These are phyloP conservation scores for Apophysomyces elegans DNA, from an alignment of 371 early-diverging fungal genomes.

Conservation along the genomic window DNA sequence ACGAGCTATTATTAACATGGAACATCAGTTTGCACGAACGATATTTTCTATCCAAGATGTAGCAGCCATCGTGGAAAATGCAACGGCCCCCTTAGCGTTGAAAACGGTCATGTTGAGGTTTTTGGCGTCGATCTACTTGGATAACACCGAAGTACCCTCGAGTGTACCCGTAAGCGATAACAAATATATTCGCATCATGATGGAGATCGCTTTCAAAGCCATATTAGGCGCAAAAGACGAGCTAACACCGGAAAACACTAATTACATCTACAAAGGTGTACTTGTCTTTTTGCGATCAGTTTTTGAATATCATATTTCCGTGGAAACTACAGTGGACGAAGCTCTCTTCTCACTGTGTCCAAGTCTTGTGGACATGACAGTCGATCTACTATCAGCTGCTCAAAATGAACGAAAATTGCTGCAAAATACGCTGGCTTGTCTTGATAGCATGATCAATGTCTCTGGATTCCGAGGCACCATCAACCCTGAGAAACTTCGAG, in stretches of 20 bases:
- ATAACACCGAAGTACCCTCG: constrained; percentile 33
- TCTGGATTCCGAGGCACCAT: constrained; percentile 34
- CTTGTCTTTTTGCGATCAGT: constrained; percentile 33
- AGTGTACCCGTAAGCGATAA: constrained; percentile 28
- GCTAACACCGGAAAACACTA: constrained; percentile 8
- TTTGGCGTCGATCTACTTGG: constrained; percentile 42
- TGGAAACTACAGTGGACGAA: constrained; percentile 29
- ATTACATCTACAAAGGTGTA: constrained; percentile 33
- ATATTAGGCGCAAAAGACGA: constrained; percentile 9
- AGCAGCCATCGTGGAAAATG: constrained; percentile 19
- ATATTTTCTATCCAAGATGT: constrained; percentile 37
- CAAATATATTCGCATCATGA: constrained; percentile 18
- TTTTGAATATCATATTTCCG: constrained; percentile 36
- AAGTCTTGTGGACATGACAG: constrained; percentile 26
- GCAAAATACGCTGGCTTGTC: constrained; percentile 29
- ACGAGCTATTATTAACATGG: neutral
- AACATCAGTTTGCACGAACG: constrained; percentile 41
- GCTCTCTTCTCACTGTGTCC: constrained; percentile 22
- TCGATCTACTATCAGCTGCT: constrained; percentile 20
- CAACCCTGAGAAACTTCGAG: constrained; percentile 22
- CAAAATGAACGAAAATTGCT: constrained; percentile 17
- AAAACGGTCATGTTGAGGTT: constrained; percentile 36
- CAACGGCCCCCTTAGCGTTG: constrained; percentile 14
- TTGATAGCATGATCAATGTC: constrained; percentile 48
- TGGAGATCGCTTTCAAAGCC: constrained; percentile 19